phyloP scores from a whole-genome alignment of 116 monocot genomes.

The Cymodocea nodosa region DNA sequence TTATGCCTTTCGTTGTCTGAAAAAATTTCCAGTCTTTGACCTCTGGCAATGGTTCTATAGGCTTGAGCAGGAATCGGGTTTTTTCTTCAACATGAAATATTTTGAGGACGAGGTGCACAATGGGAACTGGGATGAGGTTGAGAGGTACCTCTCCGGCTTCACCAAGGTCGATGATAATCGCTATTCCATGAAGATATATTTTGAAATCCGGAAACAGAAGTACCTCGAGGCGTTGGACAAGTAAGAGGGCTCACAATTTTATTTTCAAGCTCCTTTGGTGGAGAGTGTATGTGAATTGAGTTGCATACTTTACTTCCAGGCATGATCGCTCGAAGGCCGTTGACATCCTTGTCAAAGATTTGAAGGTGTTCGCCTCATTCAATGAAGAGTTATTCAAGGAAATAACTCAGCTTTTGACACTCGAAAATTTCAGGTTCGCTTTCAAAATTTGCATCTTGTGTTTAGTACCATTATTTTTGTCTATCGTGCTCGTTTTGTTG shows the following conservation, averaged over 20 bases:
- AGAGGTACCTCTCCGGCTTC: slow-evolving; percentile 60
- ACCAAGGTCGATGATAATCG: too few relatives aligned
- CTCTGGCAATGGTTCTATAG: slow-evolving; percentile 15
- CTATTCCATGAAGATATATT: slow-evolving; percentile 71
- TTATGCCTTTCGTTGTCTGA: not conserved
- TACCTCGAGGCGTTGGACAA: slow-evolving; percentile 96
- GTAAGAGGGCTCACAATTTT: slow-evolving; percentile 22
- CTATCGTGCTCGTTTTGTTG: not conserved
- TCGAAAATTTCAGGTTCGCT: slow-evolving; percentile 42
- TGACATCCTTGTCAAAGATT: slow-evolving; percentile 46
- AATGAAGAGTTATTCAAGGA: slow-evolving; percentile 58
- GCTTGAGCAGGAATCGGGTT: slow-evolving; percentile 19
- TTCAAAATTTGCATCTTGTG: not conserved
- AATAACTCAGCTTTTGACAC: slow-evolving; percentile 40
- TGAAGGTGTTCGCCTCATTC: slow-evolving; percentile 41
- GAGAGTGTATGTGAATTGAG: not conserved
- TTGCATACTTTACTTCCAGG: slow-evolving; percentile 4
- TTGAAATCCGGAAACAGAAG: slow-evolving; percentile 95
- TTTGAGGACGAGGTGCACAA: slow-evolving; percentile 92
- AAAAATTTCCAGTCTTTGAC: not conserved
- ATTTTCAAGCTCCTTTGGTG: not conserved
- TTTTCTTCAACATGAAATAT: slow-evolving; percentile 96
- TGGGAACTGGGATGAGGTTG: slow-evolving; percentile 98
- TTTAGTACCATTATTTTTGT: not conserved
- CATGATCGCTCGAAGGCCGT: slow-evolving; percentile 45